Evolutionary conservation across 192 early-diverging fungal species (phyloP), one percentile per base, ranked within the genome.

Genomic region (Paraglomus occultum): DNA sequence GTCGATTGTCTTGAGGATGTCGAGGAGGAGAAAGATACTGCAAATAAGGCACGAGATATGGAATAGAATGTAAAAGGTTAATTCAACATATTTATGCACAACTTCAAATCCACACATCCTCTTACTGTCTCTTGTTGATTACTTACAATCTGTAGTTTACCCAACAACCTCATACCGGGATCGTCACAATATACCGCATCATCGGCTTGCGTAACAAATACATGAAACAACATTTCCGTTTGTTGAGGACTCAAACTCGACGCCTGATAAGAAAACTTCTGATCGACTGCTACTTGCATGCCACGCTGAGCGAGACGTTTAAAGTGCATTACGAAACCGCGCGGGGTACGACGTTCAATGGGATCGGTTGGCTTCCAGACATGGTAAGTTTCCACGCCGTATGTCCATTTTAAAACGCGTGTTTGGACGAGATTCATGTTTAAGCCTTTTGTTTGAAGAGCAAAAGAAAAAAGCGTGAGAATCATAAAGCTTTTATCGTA

Each of bases 381-480:
- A 15, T 23, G 38, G 4, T 22, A 39, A 11, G 38, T 12, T 15
- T 39, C 58, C 44, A 42, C 44, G 1, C 58, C 58, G 44, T 61
- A 61, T 39, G 18, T 61, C 18, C 38, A 61, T 61, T 61, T 61
- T 7, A 61, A 6, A 14, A 61, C 58, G 12, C 58, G 18, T 11
- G 18, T 22, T 6, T 61, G 8, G 10, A 61, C 18, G 6, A 23
- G 14, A 22, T 14, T 11, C 38, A 39, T 61, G 18, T 61, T 22
- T 11, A 61, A 42, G 14, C 54, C 54, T 57, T n/a, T 22, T 31
- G 31, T 31, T 31, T n/a, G n/a, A 31, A 31, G 66, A 78, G 79
- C 8, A 31, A 31, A 31, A 31, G 31, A 31, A 31, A 31, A 31
- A 31, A 3, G 3, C 31, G 31, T 31, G 31, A 31, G 3, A 2